A percentile compares a stretch with the other conserved stretches of the same genome.
phyloP scores from a whole-genome alignment of 1,284 basidiomycete genomes.

The Coniferiporia sulphurascens region DNA sequence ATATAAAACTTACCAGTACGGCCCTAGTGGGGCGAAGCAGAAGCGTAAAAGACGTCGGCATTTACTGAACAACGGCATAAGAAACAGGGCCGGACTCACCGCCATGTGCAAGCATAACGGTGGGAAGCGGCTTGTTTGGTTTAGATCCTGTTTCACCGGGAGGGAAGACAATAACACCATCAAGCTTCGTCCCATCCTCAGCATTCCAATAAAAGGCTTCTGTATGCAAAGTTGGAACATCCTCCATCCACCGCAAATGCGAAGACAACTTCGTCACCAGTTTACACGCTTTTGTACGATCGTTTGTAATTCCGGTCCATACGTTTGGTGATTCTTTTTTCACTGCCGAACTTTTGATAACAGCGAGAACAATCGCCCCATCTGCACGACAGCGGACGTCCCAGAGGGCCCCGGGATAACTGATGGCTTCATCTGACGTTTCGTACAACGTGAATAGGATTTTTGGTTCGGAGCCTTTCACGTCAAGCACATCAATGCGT shows the following conservation, averaged over 20 bases:
- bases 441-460: conserved; percentile 8
- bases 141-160: background rate
- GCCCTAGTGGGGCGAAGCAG: background rate
- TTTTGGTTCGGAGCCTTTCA: background rate
- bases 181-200: conserved; percentile 16
- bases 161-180: conserved; percentile 18
- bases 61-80: background rate
- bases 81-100: conserved; percentile 7
- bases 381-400: conserved; percentile 16
- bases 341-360: conserved; percentile 17
- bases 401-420: background rate
- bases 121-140: conserved; percentile 10
- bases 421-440: background rate
- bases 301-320: conserved; percentile 16
- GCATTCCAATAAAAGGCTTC: conserved; percentile 16
- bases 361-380: conserved; percentile 16
- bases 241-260: conserved; percentile 18
- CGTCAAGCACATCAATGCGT: conserved; percentile 15
- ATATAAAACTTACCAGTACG: conserved; percentile 3
- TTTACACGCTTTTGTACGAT: background rate
- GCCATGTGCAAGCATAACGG: conserved; percentile 20
- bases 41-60: background rate
- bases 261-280: conserved; percentile 19
- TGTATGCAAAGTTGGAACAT: background rate
- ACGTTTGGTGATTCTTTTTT: conserved; percentile 17